phyloP scores from a whole-genome alignment of 2,329 filamentous ascomycete genomes.

The Dactylellina haptotyla region DNA sequence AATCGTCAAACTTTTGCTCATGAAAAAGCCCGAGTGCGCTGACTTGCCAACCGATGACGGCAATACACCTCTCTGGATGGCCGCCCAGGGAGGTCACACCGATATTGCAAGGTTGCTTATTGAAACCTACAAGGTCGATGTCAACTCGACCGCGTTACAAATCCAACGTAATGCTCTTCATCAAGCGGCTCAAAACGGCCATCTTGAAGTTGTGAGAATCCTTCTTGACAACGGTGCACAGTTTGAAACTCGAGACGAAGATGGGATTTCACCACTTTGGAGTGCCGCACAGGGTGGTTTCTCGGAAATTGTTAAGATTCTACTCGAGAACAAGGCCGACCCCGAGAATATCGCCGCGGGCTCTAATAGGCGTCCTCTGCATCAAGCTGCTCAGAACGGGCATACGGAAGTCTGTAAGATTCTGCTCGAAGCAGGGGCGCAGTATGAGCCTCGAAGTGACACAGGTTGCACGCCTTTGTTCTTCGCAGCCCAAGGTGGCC shows the following conservation, averaged over 20 bases:
- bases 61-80: constrained; percentile 13
- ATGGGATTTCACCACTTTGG: constrained; percentile 11
- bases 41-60: not conserved
- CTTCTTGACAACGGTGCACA: not conserved
- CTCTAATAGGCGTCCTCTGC: constrained; percentile 14
- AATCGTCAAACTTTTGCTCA: constrained; percentile 2
- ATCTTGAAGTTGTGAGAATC: constrained; percentile 1
- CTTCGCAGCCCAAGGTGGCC: constrained; percentile 11
- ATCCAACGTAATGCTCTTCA: constrained; percentile 6
- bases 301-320: constrained; percentile 8
- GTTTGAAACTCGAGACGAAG: not conserved
- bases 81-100: constrained; percentile 4
- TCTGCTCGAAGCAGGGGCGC: not conserved
- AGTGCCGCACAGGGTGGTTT: not conserved
- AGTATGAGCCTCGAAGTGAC: constrained; percentile 6
- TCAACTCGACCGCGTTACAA: constrained; percentile 8
- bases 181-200: constrained; percentile 12
- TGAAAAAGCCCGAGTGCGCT: not conserved
- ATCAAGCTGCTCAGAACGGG: constrained; percentile 10
- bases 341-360: constrained; percentile 10
- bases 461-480: constrained; percentile 6
- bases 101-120: constrained; percentile 15
- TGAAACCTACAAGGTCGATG: not conserved
- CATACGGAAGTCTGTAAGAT: constrained; percentile 14
- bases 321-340: not conserved